Evolutionary conservation across 345 rosid genomes (phyloP).

Genomic region (Limnanthes douglasii): DNA sequence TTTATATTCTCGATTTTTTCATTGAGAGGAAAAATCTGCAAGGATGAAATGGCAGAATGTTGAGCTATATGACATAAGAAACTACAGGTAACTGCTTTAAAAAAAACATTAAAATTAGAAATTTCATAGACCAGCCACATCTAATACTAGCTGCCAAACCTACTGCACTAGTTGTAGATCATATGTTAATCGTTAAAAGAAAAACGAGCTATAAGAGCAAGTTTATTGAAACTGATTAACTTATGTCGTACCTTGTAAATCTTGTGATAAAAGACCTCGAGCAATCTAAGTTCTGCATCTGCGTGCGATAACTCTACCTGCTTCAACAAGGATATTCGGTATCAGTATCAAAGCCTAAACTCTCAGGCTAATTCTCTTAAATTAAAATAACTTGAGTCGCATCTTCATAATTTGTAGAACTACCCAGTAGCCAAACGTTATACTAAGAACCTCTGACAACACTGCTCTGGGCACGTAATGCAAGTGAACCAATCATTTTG

Average conservation of each 20-base stretch:
- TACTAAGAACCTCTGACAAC: too few relatives aligned
- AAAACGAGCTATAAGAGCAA: background rate
- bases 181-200: too few relatives aligned
- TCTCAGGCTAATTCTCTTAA: too few relatives aligned
- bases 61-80: background rate
- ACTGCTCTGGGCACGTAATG: too few relatives aligned
- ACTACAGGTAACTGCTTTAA: background rate
- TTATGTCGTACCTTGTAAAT: constrained; percentile 97
- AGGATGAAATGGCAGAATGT: constrained; percentile 1
- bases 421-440: too few relatives aligned
- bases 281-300: constrained; percentile 82
- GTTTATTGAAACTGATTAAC: too few relatives aligned
- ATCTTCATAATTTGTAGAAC: too few relatives aligned
- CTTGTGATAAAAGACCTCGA: constrained; percentile 92
- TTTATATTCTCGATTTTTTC: constrained; percentile 94
- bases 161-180: background rate
- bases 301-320: constrained; percentile 92
- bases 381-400: too few relatives aligned
- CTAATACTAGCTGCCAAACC: background rate
- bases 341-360: too few relatives aligned
- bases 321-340: too few relatives aligned
- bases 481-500: background rate
- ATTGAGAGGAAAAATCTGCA: constrained; percentile 68
- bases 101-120: background rate
- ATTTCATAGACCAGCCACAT: background rate